A percentile compares a stretch with the other conserved stretches of the same genome.
phyloP scores from a whole-genome alignment of 179 eudicot species.

The Spinacia oleracea region DNA sequence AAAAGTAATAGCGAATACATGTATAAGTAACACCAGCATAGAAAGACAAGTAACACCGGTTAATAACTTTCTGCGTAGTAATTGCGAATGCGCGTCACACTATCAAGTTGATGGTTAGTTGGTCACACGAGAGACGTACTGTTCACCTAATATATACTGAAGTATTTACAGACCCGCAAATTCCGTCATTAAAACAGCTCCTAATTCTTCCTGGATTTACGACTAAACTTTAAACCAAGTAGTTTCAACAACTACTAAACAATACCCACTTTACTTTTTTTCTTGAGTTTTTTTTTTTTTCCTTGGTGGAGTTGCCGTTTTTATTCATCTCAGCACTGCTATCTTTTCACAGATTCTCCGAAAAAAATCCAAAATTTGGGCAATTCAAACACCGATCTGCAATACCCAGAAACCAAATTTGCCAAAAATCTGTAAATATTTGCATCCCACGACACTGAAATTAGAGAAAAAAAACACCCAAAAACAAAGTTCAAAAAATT shows the following conservation, averaged over 20 bases:
- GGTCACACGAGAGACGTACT: no score
- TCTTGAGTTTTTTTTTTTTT: no score
- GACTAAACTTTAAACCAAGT: neutral
- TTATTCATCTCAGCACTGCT: neutral
- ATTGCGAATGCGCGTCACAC: neutral
- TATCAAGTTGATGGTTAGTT: no score
- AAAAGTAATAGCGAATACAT: no score
- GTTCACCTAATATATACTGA: neutral
- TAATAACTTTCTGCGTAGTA: no score
- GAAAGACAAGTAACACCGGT: no score
- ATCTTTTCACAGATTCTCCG: neutral
- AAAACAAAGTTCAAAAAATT: no score
- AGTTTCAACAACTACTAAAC: neutral
- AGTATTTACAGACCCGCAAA: neutral
- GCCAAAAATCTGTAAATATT: neutral
- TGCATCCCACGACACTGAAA: neutral
- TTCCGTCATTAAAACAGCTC: neutral
- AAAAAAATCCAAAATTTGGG: neutral
- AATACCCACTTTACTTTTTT: neutral
- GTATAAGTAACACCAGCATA: no score
- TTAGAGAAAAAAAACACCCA: neutral
- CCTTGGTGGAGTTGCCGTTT: neutral
- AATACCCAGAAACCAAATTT: neutral
- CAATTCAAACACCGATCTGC: neutral
- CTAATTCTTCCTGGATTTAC: neutral